Percentiles rank a stretch among this genome's conserved stretches.
Evolutionary conservation across 2,329 filamentous ascomycete species (phyloP).

Genomic region (Trichoderma oligosporum): DNA sequence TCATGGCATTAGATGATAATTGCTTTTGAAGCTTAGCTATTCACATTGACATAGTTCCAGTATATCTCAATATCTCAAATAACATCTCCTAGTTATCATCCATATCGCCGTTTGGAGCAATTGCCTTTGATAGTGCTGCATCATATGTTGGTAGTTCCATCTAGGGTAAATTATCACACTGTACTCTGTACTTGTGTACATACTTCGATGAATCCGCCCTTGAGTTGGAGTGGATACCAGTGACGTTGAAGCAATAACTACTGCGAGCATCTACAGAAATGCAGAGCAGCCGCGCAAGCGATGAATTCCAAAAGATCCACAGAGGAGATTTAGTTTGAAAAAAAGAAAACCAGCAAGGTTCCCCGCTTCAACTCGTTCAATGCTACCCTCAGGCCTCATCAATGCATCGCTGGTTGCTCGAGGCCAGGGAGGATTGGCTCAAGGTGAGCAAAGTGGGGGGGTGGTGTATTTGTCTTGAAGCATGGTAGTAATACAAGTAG

Average conservation of each 20-base stretch:
- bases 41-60: no score
- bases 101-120: no score
- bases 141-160: no score
- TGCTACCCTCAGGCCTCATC: not conserved
- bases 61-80: no score
- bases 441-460: constrained; percentile 9
- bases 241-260: not conserved
- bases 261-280: no score
- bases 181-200: no score
- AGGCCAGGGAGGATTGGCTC: constrained; percentile 4
- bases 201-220: not conserved
- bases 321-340: not conserved
- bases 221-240: not conserved
- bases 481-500: not conserved
- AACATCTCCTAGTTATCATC: no score
- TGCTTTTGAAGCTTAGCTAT: no score
- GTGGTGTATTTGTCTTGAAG: not conserved
- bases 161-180: no score
- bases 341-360: constrained; percentile 4
- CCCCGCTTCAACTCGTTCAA: constrained; percentile 13
- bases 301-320: not conserved
- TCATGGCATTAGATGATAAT: no score
- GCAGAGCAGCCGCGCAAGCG: not conserved
- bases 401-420: constrained; percentile 3
- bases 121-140: no score